Evolutionary conservation across 2,329 filamentous ascomycete species (phyloP), one percentile per base, ranked within the genome.

Genomic region (Aspergillus sp.): DNA sequence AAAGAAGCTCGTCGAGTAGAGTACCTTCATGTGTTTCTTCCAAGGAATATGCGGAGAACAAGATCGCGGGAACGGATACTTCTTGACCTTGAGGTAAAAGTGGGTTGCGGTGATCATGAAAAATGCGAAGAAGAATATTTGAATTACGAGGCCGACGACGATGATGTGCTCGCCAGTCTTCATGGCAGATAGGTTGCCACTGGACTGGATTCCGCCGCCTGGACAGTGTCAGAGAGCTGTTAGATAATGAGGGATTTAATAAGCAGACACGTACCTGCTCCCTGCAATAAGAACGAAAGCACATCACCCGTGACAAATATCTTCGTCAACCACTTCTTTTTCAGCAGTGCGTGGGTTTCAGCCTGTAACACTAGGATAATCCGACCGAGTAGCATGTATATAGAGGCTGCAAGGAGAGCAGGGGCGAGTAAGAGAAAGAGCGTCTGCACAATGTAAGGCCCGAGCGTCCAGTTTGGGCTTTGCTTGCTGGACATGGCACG

Each of bases 121-220:
- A 47, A 87, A 73, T n/a, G 77, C 79, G 58, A 89, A 87, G 58
- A 84, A 80, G 49, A 84, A 41, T 36, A 89, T 79, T 67, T 89
- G 86, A n/a, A 87, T 71, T 43, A 84, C 70, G 1, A 89, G 74
- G 0, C 87, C 86, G 0, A 66, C 81, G 2, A 87, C 70, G 32
- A 89, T 81, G 55, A 88, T 75, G 9, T 69, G 55, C 45, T 71
- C 63, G 10, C 64, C 66, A n/a, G 25, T 21, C 15, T 65, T 61
- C 58, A 63, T 57, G 48, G 62, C n/a, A 19, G 47, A 5, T 30
- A 61, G 51, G 41, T 7, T 32, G 9, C 53, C 52, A 23, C 53
- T 62, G 10, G 60, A 48, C 39, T 65, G 60, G 12, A 69, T 65
- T 5, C 58, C 65, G 23, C 66, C 66, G 2, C 66, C 67, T 69